Percentiles rank a stretch among this genome's conserved stretches.
Evolutionary conservation across 108 stramenopile genomes (phyloP).

Genomic region (Fragilaria radians): DNA sequence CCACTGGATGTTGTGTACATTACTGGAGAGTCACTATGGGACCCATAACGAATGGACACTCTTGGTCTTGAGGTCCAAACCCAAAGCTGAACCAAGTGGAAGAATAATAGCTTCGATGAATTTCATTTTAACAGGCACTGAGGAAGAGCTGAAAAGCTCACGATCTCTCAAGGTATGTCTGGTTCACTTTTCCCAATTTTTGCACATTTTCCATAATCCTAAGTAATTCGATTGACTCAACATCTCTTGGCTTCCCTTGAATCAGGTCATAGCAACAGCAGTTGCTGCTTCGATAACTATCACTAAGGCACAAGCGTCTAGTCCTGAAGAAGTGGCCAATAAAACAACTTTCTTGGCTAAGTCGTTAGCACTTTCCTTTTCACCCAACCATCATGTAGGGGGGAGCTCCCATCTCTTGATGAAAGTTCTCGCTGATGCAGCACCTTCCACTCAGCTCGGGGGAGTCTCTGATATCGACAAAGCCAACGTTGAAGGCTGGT

Average conservation of each 20-base stretch:
- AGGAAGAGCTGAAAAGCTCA: conserved; percentile 3
- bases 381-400: background rate
- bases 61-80: too few relatives aligned
- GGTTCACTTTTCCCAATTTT: background rate
- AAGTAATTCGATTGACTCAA: background rate
- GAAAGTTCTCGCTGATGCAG: conserved; percentile 16
- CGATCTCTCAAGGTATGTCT: conserved; percentile 1
- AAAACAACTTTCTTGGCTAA: conserved; percentile 3
- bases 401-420: conserved; percentile 15
- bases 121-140: conserved; percentile 23
- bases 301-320: background rate
- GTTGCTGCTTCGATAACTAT: background rate
- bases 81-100: too few relatives aligned
- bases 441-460: conserved; percentile 10
- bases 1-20: too few relatives aligned
- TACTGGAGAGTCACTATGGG: too few relatives aligned
- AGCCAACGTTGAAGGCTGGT: conserved; percentile 31
- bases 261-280: conserved; percentile 5
- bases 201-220: background rate
- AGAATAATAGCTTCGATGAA: conserved; percentile 33
- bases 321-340: background rate
- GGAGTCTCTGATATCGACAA: conserved; percentile 16
- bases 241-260: background rate
- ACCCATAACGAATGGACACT: too few relatives aligned
- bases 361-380: conserved; percentile 16